Percentiles rank a stretch among this genome's conserved stretches.
phyloP scores from a whole-genome alignment of 2,329 filamentous ascomycete genomes.

The Knufia petricola region DNA sequence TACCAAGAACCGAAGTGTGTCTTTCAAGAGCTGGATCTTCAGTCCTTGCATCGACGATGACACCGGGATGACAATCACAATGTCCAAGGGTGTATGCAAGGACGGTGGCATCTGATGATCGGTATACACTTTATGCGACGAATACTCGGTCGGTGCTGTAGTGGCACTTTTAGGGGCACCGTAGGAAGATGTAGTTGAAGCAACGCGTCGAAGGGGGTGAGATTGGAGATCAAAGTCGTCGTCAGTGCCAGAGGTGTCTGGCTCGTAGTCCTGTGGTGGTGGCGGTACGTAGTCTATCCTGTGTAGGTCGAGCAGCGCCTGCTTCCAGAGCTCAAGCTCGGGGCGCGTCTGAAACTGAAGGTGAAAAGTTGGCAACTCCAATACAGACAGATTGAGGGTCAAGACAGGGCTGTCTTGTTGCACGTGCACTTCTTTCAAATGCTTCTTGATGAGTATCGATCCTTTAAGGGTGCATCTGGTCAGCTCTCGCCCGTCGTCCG shows the following conservation, averaged over 20 bases:
- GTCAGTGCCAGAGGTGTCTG: slow-evolving; percentile 69
- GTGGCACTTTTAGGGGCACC: slow-evolving; percentile 72
- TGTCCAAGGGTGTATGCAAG: slow-evolving; percentile 82
- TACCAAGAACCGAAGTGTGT: slow-evolving; percentile 87
- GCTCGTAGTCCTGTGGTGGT: slow-evolving; percentile 56
- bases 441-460: slow-evolving; percentile 96
- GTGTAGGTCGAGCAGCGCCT: slow-evolving; percentile 75
- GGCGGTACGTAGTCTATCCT: slow-evolving; percentile 44
- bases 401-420: slow-evolving; percentile 66
- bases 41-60: slow-evolving; percentile 99
- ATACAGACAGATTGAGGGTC: slow-evolving; percentile 81
- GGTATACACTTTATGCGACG: slow-evolving; percentile 48
- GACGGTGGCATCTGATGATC: slow-evolving; percentile 36
- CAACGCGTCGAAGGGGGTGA: slow-evolving; percentile 57
- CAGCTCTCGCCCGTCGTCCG: slow-evolving; percentile 48
- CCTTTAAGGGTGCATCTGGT: slow-evolving; percentile 85
- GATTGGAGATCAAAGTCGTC: slow-evolving; percentile 59
- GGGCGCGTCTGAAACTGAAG: slow-evolving; percentile 75
- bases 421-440: slow-evolving; percentile 79
- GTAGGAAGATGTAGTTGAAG: slow-evolving; percentile 74
- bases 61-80: slow-evolving; percentile 93
- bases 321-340: slow-evolving; percentile 83
- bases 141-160: slow-evolving; percentile 88
- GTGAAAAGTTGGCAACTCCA: slow-evolving; percentile 87
- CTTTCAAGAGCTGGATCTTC: slow-evolving; percentile 88